Evolutionary conservation across 805 yeast genomes (phyloP), one percentile per base, ranked within the genome.

Genomic region (Suhomyces kilbournensis): DNA sequence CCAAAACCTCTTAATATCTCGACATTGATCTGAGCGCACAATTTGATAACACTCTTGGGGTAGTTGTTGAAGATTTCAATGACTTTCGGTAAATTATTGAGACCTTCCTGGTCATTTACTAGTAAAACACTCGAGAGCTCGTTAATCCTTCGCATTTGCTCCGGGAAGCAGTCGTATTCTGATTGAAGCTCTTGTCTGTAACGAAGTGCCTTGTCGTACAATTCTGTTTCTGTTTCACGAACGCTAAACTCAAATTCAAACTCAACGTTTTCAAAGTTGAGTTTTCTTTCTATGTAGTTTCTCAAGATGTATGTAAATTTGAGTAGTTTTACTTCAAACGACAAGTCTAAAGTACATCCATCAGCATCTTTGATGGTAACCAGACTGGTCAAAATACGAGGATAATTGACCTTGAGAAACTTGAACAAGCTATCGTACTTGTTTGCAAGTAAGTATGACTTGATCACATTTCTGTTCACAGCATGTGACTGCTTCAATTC

Each of bases 401-500:
- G 46, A 56, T 72, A 79, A 23, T 69, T 65, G 2, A 61, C 46
- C 3, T 69, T 63, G 12, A 82, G 61, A 45, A 74, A 64, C 40
- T 64, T 64, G 48, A 77, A 56, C 15, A 79, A 78, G 19, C 66
- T 69, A 39, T 75, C 79, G 44, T 83, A 70, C 17, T 82, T 72
- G 20, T 80, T 78, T 2, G 70, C 68, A 40, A 66, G 58, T 4
- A 86, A 68, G 5, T 58, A 49, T 22, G 69, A 45, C 67, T 68
- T 56, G 79, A 85, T 55, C 10, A 58, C 60, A 48, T 84, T 75
- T 7, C 73, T 63, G 38, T 63, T 67, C 14, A 74, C 58, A 44
- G 71, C 71, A 6, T 61, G 64, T 3, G 71, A 56, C 45, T 52
- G 51, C 22, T 53, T 38, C 35, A 54, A 55, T n/a, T 23, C 50